These are phyloP conservation scores for Microdochium paspali DNA, from an alignment of 2,329 filamentous ascomycete species.

Conservation along the genomic window DNA sequence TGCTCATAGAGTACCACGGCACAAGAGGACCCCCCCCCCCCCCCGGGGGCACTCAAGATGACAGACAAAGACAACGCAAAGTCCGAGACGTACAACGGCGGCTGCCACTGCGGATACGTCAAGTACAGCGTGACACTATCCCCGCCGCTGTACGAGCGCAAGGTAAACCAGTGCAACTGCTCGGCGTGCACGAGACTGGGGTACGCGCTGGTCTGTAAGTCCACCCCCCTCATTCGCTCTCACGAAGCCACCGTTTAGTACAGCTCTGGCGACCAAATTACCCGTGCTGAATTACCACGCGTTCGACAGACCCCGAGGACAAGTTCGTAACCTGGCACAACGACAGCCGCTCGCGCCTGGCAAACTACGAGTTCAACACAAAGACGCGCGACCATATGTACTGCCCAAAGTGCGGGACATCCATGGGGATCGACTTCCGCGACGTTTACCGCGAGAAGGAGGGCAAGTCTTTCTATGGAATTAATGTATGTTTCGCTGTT, in stretches of 20 bases:
- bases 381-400: conserved; percentile 28
- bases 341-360: conserved; percentile 22
- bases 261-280: too few species aligned
- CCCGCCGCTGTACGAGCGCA: conserved; percentile 34
- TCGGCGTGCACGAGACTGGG: conserved; percentile 42
- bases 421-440: conserved; percentile 36
- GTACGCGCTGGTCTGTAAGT: conserved; percentile 38
- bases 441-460: conserved; percentile 9
- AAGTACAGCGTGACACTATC: conserved; percentile 36
- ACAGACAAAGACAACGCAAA: conserved; percentile 4
- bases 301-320: conserved; percentile 25
- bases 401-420: conserved; percentile 35
- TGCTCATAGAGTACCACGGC: too few species aligned
- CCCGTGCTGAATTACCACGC: too few species aligned
- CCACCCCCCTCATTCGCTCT: neutral
- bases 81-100: conserved; percentile 32
- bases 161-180: conserved; percentile 41
- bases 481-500: conserved; percentile 31
- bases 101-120: conserved; percentile 44
- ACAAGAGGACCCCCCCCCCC: neutral
- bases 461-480: conserved; percentile 24
- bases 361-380: conserved; percentile 34
- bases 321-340: conserved; percentile 32
- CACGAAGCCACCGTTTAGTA: neutral
- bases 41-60: conserved; percentile 2